Base-by-base conservation (phyloP, 176 grass and related monocot species). In the Thalia dealbata region DNA sequence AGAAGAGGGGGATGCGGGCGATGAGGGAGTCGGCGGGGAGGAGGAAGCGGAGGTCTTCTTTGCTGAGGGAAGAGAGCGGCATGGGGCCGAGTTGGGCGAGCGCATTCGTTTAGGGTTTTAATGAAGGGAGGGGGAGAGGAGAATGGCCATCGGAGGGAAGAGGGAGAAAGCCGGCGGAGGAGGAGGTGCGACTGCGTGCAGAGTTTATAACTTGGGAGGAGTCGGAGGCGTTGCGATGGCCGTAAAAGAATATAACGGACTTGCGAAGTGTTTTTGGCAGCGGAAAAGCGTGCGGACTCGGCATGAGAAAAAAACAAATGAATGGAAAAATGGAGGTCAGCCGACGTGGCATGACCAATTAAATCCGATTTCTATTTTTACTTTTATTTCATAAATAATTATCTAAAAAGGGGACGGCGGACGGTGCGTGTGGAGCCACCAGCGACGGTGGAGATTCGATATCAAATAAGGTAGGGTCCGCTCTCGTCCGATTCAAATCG, bases 51-150 rank as follows among this genome's bases (percentile, higher is more conserved):
- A 48, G 46, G 24, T 52, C 45, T 13, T 68, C 65, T 10, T 68
- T 15, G 38, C 19, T 14, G 69, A 52, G 7, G 69, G 69, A 52
- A 52, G 69, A 72, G 69, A 23, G 48, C 45, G 69, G 41, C 69
- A 72, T 72, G 69, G 69, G 0, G 69, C 24, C 12, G 69, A 52
- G 30, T 52, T 26, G 42, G 69, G 14, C 45, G 69, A 52, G 69
- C 35, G 10, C 32, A 52, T 50, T 22, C 19, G 69, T 14, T 21
- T 21, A 43, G 46, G 44, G 44, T n/a, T 50, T 50, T 25, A 25
- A 27, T 2, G 45, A 14, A 50, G 22, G 69, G 19, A 50, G 69
- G 18, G 11, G 45, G 69, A 14, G 61, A 28, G 12, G 61, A 23
- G 28, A 14, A 19, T 13, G 52, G 18, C 6, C 19, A 18, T 55